Conservation (phyloP, 192 early-diverging fungal species). For the Backusella australiensis region DNA sequence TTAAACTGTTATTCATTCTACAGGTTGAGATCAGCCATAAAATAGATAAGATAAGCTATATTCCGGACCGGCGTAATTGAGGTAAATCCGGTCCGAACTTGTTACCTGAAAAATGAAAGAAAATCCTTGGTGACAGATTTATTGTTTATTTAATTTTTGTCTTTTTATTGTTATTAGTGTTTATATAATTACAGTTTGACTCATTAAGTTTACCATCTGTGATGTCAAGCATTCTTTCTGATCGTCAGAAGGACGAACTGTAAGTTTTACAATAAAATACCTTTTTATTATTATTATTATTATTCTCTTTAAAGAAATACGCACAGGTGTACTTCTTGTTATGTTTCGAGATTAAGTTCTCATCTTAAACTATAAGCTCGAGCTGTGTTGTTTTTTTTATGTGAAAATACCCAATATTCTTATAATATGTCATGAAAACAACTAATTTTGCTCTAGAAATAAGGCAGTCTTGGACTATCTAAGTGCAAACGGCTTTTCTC, state of each 20-base stretch:
- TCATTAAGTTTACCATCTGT: constrained; percentile 7
- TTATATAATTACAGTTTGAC: neutral
- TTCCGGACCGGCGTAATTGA: neutral
- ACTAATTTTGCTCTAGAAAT: constrained; percentile 40
- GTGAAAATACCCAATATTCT: neutral
- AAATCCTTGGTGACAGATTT: constrained; percentile 5
- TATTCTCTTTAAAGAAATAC: neutral
- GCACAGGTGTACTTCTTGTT: neutral
- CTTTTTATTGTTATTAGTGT: constrained; percentile 9
- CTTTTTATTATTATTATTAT: neutral
- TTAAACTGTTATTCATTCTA: too few relatives aligned
- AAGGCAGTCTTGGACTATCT: constrained; percentile 89
- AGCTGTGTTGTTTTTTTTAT: neutral
- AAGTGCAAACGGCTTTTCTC: constrained; percentile 65
- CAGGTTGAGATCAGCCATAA: too few relatives aligned
- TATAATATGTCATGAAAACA: neutral
- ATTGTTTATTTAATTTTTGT: neutral
- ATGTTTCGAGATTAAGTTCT: constrained; percentile 12
- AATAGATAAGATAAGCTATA: neutral
- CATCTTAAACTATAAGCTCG: neutral
- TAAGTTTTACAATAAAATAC: constrained; percentile 36
- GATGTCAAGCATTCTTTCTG: constrained; percentile 57
- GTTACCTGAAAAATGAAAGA: neutral
- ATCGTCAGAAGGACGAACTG: constrained; percentile 75
- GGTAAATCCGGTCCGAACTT: neutral